Evolutionary conservation across 768 basidiomycete genomes (phyloP), one percentile per base, ranked within the genome.

Genomic region (Mycena indigotica): DNA sequence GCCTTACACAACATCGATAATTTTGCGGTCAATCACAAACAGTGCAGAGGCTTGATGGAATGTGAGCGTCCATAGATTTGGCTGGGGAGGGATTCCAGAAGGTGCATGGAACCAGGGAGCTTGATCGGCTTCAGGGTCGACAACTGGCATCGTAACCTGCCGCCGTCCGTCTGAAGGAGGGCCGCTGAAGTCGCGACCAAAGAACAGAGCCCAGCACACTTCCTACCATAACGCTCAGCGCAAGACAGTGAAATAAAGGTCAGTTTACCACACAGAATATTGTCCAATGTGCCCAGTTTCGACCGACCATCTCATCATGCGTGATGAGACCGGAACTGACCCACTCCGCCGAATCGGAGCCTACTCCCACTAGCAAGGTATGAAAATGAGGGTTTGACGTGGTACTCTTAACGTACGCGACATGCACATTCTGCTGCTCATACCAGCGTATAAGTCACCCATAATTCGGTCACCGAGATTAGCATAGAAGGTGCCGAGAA

Each of bases 211-310:
- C 77, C 76, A 79, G 52, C 72, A 76, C 16, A 75, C 70, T 52
- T 79, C 77, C 72, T 66, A 52, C 35, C 32, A 19, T 19, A 15
- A 16, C 12, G 1, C 2, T 26, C 15, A n/a, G n/a, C 2, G 25
- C 16, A 19, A 24, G 3, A 35, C 17, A n/a, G 17, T 17, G 1
- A 15, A 28, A 6, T 35, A 0, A 23, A 32, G 35, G 25, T n/a
- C 6, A 4, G 13, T 3, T 5, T 49, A 65, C 64, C 46, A 73
- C 68, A 46, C 68, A 71, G 61, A 72, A 76, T 13, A 73, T 71
- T 4, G 71, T 66, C 77, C 77, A 79, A 57, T 75, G 72, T n/a
- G 69, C 69, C 73, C 75, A 79, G 53, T 77, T 71, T 24, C 78
- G 70, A 52, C 72, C 74, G 15, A 71, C 56, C 70, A 72, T 73